Evolutionary conservation across 257 asterid species (phyloP).

Genomic region (Solanum appendiculatum): DNA sequence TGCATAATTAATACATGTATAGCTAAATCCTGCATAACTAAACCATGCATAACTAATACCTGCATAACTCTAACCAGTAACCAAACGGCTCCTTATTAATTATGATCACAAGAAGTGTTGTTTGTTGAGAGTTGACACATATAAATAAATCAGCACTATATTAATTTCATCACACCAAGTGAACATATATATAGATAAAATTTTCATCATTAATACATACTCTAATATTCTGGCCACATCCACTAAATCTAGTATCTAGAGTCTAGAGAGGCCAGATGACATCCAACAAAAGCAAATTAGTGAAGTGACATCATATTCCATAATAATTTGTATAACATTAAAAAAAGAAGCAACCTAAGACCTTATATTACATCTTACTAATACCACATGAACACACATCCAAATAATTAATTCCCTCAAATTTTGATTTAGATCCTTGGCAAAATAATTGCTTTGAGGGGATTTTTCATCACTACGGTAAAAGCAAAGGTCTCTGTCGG

Average conservation of each 20-base stretch:
- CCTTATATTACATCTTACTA: not conserved
- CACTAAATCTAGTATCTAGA: not conserved
- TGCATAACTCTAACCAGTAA: no score
- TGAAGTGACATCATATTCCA: not conserved
- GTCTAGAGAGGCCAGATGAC: not conserved
- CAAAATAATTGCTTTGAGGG: constrained; percentile 70
- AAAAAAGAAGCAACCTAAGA: not conserved
- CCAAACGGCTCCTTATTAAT: no score
- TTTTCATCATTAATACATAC: not conserved
- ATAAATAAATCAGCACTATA: not conserved
- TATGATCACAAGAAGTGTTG: not conserved
- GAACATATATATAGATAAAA: not conserved
- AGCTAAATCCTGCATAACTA: no score
- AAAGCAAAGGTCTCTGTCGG: constrained; percentile 84
- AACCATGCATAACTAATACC: no score
- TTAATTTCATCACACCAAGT: not conserved
- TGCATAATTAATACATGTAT: no score
- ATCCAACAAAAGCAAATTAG: not conserved
- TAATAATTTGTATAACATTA: not conserved
- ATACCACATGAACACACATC: not conserved
- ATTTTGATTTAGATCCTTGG: constrained; percentile 36
- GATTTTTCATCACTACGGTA: constrained; percentile 84
- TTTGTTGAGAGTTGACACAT: not conserved
- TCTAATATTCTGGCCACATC: not conserved
- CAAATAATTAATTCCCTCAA: constrained; percentile 10